Percentiles rank a stretch among this genome's conserved stretches.
Conservation (phyloP, 1,284 basidiomycete species). For the Pulveroboletus sp. region DNA sequence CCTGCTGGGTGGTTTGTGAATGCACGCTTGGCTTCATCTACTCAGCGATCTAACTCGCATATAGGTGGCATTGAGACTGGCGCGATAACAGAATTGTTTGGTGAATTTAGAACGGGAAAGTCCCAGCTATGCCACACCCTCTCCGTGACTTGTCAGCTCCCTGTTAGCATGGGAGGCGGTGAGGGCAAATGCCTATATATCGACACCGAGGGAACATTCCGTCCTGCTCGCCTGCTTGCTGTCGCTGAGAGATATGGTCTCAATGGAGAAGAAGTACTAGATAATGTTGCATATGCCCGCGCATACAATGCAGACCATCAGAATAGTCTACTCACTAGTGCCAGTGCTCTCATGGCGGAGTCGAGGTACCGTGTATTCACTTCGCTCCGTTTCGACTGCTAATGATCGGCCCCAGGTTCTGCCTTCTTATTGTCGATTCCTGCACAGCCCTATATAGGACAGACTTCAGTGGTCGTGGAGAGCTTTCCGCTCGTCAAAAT, state of each 20-base stretch:
- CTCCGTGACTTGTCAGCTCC: slow-evolving; percentile 97
- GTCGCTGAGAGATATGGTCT: slow-evolving; percentile 95
- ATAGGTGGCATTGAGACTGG: slow-evolving; percentile 97
- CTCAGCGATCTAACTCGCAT: slow-evolving; percentile 16
- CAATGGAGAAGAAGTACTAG: slow-evolving; percentile 96
- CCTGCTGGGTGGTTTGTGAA: slow-evolving; percentile 80
- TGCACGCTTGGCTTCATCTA: slow-evolving; percentile 2
- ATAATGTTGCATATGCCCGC: slow-evolving; percentile 98
- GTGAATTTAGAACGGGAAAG: slow-evolving; percentile 98
- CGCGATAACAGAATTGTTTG: slow-evolving; percentile 97
- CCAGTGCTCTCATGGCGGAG: slow-evolving; percentile 96
- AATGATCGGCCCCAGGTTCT: slow-evolving; percentile 68
- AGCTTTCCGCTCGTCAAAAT: slow-evolving; percentile 92
- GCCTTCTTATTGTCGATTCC: slow-evolving; percentile 95
- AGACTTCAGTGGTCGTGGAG: slow-evolving; percentile 94
- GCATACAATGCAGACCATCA: slow-evolving; percentile 99
- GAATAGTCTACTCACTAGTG: slow-evolving; percentile 85
- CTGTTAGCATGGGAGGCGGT: slow-evolving; percentile 96
- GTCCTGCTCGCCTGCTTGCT: slow-evolving; percentile 91
- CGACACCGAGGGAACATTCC: slow-evolving; percentile 99
- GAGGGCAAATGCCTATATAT: slow-evolving; percentile 99
- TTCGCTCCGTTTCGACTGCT: slow-evolving; percentile 1
- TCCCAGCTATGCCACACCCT: slow-evolving; percentile 98
- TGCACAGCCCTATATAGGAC: slow-evolving; percentile 96
- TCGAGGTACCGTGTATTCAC: slow-evolving; percentile 65